Evolutionary conservation across 2,329 filamentous ascomycete genomes (phyloP), one percentile per base, ranked within the genome.

Genomic region (Aspergillus tanneri): DNA sequence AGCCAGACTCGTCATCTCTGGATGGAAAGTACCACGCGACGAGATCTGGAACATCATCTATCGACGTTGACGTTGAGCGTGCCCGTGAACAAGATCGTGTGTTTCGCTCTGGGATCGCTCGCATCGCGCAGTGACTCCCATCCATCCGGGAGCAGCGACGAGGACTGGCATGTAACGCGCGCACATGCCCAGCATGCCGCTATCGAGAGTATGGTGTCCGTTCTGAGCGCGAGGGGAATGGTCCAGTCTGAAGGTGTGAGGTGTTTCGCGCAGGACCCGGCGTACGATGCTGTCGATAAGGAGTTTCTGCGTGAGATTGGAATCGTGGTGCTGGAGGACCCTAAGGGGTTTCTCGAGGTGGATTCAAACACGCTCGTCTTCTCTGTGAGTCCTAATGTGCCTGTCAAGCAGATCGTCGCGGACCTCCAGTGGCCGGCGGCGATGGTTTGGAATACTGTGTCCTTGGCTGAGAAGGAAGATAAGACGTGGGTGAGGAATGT

Each of bases 331-430:
- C 47, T 67, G 24, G 58, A 65, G n/a, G 62, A 63, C 30, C 58
- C 62, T 1, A 58, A 60, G 6, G 70, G 65, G 3, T 74, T 72
- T 47, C 54, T 70, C 1, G 65, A 68, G 43, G 46, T 72, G 1
- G 66, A 74, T 46, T 60, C 68, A 4, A 47, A 64, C n/a, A 67
- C 68, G 10, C 42, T 70, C 22, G 66, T 73, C n/a, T 56, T 74
- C 44, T 69, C 68, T 0, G 48, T 64, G 8, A 63, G 59, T 25
- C 52, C 67, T 2, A 59, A 65, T 34, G 58, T 68, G 0, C 66
- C 70, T 0, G 58, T 71, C 5, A 68, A 66, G 39, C 65, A 73
- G 49, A 64, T 72, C 19, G 56, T 74, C 27, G 63, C 66, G n/a
- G 71, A 73, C 53, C 55, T 68, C 39, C 62, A 68, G 34, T 65